These are phyloP conservation scores for Pseudomonodictys pantanalensis DNA, from an alignment of 495 filamentous ascomycete species.

Conservation along the genomic window DNA sequence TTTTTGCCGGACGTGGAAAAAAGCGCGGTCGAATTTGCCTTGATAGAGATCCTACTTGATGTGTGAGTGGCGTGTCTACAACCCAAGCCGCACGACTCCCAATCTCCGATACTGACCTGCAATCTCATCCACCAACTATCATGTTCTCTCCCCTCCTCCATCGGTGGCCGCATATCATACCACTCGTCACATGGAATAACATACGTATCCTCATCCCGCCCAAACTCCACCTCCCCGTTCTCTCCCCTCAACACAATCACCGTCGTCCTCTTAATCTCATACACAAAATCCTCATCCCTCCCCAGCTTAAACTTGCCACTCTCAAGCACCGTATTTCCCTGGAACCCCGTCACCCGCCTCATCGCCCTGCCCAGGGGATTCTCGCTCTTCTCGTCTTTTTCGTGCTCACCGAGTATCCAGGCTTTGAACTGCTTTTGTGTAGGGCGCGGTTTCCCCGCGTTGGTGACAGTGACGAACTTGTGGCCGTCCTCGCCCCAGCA, in stretches of 20 bases:
- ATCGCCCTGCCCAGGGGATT: slow-evolving; percentile 14
- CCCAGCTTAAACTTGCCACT: slow-evolving; percentile 3
- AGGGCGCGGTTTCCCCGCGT: not conserved
- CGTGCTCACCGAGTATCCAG: slow-evolving; percentile 1
- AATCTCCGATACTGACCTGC: not conserved
- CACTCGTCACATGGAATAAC: slow-evolving; percentile 7
- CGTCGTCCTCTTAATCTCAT: slow-evolving; percentile 12
- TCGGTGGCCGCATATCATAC: slow-evolving; percentile 1
- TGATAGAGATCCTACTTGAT: not conserved
- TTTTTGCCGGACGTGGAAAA: not conserved
- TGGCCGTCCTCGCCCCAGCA: not conserved
- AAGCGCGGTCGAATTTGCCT: not conserved
- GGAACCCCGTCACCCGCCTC: slow-evolving; percentile 3
- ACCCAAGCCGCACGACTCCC: not conserved
- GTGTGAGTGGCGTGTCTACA: not conserved
- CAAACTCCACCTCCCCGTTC: not conserved
- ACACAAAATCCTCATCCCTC: not conserved
- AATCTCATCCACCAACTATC: slow-evolving; percentile 20
- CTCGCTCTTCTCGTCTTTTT: not conserved
- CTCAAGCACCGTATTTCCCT: slow-evolving; percentile 13
- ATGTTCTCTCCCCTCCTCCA: not conserved
- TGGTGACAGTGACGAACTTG: slow-evolving; percentile 5
- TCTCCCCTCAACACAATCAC: not conserved
- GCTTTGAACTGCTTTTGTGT: not conserved
- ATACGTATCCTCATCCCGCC: slow-evolving; percentile 10